Base-by-base conservation (phyloP, 164 flowering plant genomes). In the Annona cherimola region DNA sequence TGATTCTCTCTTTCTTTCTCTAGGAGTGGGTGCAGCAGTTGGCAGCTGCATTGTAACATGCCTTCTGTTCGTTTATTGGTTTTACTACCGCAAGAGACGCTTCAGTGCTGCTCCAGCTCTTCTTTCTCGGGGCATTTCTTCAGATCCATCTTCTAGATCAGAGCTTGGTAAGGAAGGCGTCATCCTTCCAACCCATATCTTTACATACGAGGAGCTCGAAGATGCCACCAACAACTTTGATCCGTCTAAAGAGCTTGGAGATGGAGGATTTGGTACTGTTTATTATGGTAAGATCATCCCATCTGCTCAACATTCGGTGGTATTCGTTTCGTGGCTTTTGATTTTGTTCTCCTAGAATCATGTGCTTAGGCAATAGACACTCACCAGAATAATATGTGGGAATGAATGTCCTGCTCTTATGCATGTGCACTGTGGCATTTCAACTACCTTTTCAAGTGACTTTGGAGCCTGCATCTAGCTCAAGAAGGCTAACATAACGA, bases 181-280 rank as follows among this genome's bases (percentile, higher is more conserved):
- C 44, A 63, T 63, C 67, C 41, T 63, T 5, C 67, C 67, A 63
- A 75, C 73, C 61, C 79, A 69, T 11, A 20, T 80, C 59, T 80
- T 80, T 75, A 54, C 73, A 11, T 76, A 80, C 63, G 9, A 26
- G 8, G 85, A 83, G 45, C 85, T 83, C 39, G 75, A 79, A 73
- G 80, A 79, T 42, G 85, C 85, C 62, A 83, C 85, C 46, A 54
- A 77, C 73, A 64, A 76, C 65, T 83, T 83, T 16, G 74, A 73
- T 61, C 20, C 69, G 35, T 67, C 83, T 16, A 76, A 66, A 68
- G 83, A 83, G 71, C 79, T 83, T 7, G 85, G 84, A 8, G 79
- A 74, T 55, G 83, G 83, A 7, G 83, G 82, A 45, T 81, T 78
- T 65, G 83, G 84, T 12, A 75, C 77, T 26, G 85, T 81, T 6